A percentile compares a stretch with the other conserved stretches of the same genome.
Evolutionary conservation across 495 filamentous ascomycete genomes (phyloP).

Genomic region (Daldinia vernicosa): DNA sequence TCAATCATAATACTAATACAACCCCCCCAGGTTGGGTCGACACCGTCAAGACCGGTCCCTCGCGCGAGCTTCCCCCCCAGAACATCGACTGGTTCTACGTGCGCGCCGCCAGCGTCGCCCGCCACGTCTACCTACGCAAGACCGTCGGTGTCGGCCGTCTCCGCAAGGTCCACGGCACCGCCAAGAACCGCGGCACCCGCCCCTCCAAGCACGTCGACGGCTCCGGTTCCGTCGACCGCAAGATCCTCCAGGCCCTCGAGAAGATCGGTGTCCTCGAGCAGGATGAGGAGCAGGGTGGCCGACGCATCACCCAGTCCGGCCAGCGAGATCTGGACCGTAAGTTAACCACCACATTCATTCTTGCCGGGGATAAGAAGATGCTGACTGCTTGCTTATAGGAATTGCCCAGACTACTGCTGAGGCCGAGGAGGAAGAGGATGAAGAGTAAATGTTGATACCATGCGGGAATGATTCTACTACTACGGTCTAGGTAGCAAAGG

Average conservation of each 20-base stretch:
- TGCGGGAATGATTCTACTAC: conserved; percentile 36
- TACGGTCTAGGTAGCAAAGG: conserved; percentile 47
- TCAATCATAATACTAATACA: conserved; percentile 21
- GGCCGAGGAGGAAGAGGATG: conserved; percentile 73
- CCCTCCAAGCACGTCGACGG: conserved; percentile 96
- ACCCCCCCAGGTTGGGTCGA: conserved; percentile 86
- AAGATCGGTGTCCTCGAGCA: conserved; percentile 97
- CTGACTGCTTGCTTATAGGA: conserved; percentile 47
- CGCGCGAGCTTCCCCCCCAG: conserved; percentile 97
- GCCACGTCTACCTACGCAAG: conserved; percentile 99
- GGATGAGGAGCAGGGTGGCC: conserved; percentile 96
- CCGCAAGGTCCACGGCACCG: conserved; percentile 89
- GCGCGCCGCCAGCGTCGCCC: conserved; percentile 92
- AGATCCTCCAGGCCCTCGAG: conserved; percentile 94
- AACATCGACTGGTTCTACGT: conserved; percentile 99
- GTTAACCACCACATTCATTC: conserved; percentile 12
- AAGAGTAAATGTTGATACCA: conserved; percentile 59
- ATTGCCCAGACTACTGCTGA: conserved; percentile 80
- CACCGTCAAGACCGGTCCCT: conserved; percentile 95
- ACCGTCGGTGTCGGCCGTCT: conserved; percentile 82
- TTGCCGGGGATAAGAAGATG: background rate
- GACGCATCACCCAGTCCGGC: conserved; percentile 93
- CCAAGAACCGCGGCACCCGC: conserved; percentile 94
- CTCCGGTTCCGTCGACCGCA: conserved; percentile 92
- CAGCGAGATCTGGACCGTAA: conserved; percentile 98